Conservation (phyloP, 2,329 filamentous ascomycete genomes). For the Aspergillus pseudotamarii region DNA sequence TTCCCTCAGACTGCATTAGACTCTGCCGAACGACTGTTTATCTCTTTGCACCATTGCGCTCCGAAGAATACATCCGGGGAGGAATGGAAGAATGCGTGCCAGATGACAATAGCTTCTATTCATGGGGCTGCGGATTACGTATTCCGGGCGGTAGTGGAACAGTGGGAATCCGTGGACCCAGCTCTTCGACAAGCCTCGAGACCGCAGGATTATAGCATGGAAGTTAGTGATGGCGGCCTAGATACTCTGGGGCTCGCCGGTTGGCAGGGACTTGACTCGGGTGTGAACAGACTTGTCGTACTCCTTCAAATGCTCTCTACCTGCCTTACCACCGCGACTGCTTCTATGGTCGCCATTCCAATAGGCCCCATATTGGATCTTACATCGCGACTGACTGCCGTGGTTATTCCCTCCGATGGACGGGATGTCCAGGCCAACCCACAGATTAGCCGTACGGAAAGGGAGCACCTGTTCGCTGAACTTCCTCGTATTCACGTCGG, state of each 20-base stretch:
- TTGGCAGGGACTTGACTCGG: constrained; percentile 77
- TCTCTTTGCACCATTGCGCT: constrained; percentile 76
- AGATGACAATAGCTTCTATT: constrained; percentile 62
- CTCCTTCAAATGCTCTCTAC: constrained; percentile 67
- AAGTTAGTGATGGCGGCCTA: constrained; percentile 40
- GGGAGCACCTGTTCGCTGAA: constrained; percentile 73
- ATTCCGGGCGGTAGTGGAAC: constrained; percentile 77
- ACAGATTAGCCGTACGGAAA: constrained; percentile 77
- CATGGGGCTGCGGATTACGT: constrained; percentile 75
- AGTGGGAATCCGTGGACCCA: constrained; percentile 72
- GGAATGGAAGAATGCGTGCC: constrained; percentile 75
- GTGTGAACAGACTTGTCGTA: constrained; percentile 68
- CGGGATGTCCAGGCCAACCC: constrained; percentile 65
- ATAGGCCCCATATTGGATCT: constrained; percentile 70
- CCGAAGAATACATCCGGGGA: constrained; percentile 76
- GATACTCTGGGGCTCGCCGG: constrained; percentile 58
- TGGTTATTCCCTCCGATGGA: constrained; percentile 56
- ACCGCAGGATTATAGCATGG: constrained; percentile 39
- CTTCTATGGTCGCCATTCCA: constrained; percentile 66
- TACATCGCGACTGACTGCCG: constrained; percentile 68
- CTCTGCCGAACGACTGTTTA: constrained; percentile 65
- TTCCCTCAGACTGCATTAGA: constrained; percentile 58
- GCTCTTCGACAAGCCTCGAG: constrained; percentile 33
- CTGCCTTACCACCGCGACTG: constrained; percentile 66
- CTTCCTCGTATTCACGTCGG: constrained; percentile 76